phyloP scores from a whole-genome alignment of 2,329 filamentous ascomycete species.

The Penicillium thymicola region DNA sequence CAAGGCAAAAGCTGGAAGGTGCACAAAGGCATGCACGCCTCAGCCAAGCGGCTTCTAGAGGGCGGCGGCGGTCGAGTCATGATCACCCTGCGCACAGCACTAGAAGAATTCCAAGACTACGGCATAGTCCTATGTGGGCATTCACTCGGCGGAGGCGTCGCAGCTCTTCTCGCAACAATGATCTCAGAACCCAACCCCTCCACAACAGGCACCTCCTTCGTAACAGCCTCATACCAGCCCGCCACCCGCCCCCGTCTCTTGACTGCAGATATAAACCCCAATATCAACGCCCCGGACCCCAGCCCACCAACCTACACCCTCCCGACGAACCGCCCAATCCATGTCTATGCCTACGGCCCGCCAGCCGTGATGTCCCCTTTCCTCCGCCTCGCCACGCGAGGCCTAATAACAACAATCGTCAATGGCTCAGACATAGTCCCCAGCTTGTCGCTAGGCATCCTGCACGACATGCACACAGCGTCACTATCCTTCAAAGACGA shows the following conservation, averaged over 20 bases:
- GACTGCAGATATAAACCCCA: slow-evolving; percentile 21
- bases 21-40: slow-evolving; percentile 72
- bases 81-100: slow-evolving; percentile 61
- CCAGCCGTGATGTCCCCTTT: slow-evolving; percentile 69
- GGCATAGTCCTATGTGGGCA: slow-evolving; percentile 68
- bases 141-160: slow-evolving; percentile 67
- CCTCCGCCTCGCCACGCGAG: slow-evolving; percentile 66
- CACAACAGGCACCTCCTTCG: slow-evolving; percentile 55
- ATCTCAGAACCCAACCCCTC: slow-evolving; percentile 59
- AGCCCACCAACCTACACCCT: slow-evolving; percentile 46
- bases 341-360: slow-evolving; percentile 76
- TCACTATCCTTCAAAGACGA: slow-evolving; percentile 72
- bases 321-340: slow-evolving; percentile 66
- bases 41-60: slow-evolving; percentile 64
- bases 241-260: slow-evolving; percentile 41
- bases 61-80: slow-evolving; percentile 66
- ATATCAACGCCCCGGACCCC: slow-evolving; percentile 9
- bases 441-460: slow-evolving; percentile 66
- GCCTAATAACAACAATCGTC: slow-evolving; percentile 70
- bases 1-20: slow-evolving; percentile 64
- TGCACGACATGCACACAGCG: slow-evolving; percentile 72
- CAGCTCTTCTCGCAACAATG: slow-evolving; percentile 67
- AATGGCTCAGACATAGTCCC: slow-evolving; percentile 73
- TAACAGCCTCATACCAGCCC: slow-evolving; percentile 52
- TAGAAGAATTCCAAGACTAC: slow-evolving; percentile 66